A percentile compares a stretch with the other conserved stretches of the same genome.
Evolutionary conservation across 371 early-diverging fungal genomes (phyloP).

Genomic region (Funneliformis caledonium): DNA sequence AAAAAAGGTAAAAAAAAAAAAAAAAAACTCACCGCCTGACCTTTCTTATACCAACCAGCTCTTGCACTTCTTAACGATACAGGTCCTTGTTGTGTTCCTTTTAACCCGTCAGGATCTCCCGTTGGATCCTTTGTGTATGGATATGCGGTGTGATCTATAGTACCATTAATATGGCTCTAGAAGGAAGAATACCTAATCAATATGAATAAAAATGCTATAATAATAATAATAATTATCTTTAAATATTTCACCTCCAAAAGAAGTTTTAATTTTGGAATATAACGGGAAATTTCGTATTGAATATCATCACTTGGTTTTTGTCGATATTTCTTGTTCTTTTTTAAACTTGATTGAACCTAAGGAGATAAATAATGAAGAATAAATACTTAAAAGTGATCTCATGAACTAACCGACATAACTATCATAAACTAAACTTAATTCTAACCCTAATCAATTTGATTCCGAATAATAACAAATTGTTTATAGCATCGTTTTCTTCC

Average conservation of each 20-base stretch:
- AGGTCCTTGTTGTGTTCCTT: slow-evolving; percentile 41
- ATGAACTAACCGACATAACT: neutral
- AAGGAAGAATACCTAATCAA: neutral
- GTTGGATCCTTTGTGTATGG: slow-evolving; percentile 64
- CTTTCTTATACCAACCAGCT: slow-evolving; percentile 36
- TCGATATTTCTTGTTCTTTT: slow-evolving; percentile 52
- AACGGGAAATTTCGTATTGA: slow-evolving; percentile 72
- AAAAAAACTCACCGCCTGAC: slow-evolving; percentile 20
- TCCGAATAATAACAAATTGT: slow-evolving; percentile 74
- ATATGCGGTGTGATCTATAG: slow-evolving; percentile 61
- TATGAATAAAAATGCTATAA: neutral
- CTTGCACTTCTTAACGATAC: slow-evolving; percentile 42
- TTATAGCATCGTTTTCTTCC: slow-evolving; percentile 78
- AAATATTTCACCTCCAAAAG: slow-evolving; percentile 41
- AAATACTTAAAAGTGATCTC: neutral
- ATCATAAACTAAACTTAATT: neutral
- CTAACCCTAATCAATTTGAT: slow-evolving; percentile 55
- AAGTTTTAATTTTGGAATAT: slow-evolving; percentile 63
- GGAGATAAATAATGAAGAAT: neutral
- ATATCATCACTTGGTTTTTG: slow-evolving; percentile 61
- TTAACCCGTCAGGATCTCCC: slow-evolving; percentile 45
- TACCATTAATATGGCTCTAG: slow-evolving; percentile 64
- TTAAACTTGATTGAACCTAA: slow-evolving; percentile 46
- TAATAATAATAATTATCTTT: neutral
- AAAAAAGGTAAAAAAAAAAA: neutral